phyloP scores from a whole-genome alignment of 2,329 filamentous ascomycete species.

The Sporothrix dimorphospora region DNA sequence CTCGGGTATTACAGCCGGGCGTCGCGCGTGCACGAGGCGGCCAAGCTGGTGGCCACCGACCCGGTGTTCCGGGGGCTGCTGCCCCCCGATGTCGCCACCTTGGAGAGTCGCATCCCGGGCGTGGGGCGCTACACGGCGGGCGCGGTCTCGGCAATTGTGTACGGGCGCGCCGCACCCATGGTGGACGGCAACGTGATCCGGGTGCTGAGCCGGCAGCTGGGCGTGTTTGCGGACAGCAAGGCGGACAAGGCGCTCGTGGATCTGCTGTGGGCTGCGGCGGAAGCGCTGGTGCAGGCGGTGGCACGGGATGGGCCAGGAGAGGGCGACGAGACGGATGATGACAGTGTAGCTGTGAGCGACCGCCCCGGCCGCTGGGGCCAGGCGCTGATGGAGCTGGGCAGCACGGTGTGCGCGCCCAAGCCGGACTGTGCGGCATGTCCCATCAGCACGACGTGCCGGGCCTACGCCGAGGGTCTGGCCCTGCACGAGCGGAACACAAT shows the following conservation, averaged over 20 bases:
- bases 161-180: conserved; percentile 61
- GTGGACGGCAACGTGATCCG: conserved; percentile 66
- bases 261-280: conserved; percentile 61
- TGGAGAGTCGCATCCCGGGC: conserved; percentile 58
- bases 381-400: conserved; percentile 67
- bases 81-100: conserved; percentile 50
- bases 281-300: conserved; percentile 56
- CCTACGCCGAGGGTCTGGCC: conserved; percentile 51
- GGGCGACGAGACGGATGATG: conserved; percentile 30
- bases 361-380: conserved; percentile 65
- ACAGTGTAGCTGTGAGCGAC: conserved; percentile 45
- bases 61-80: conserved; percentile 50
- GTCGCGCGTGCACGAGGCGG: conserved; percentile 61
- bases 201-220: conserved; percentile 63
- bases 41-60: conserved; percentile 54
- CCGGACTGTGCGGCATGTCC: conserved; percentile 59
- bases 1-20: conserved; percentile 68
- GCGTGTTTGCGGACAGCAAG: conserved; percentile 60
- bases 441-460: conserved; percentile 55
- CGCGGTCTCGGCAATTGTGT: conserved; percentile 65
- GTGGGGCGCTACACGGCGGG: conserved; percentile 66
- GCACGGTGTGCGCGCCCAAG: conserved; percentile 63
- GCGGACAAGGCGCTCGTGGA: conserved; percentile 57
- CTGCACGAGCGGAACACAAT: conserved; percentile 31
- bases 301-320: conserved; percentile 44